Base-by-base conservation (phyloP, 1,139 yeast genomes). In the Sporopachydermia cereana region DNA sequence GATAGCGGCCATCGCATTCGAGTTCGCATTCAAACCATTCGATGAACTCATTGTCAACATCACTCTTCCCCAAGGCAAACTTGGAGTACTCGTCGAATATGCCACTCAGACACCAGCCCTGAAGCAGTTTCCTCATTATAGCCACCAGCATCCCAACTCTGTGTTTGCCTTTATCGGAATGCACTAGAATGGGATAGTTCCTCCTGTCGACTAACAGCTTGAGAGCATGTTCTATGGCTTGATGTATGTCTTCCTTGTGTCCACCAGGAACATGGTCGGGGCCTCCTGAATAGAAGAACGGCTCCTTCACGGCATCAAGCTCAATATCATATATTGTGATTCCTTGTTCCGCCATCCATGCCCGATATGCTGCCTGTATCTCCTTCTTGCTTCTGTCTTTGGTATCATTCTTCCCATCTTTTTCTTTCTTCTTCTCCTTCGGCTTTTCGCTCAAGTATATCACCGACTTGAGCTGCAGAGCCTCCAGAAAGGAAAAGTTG, bases 151-250 rank as follows among this genome's bases (percentile, higher is more conserved):
- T 88, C 0, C 97, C 97, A 1, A 86, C 89, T 43, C 98, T 66
- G 59, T 91, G 98, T 60, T 91, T 89, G 5, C 98, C 97, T 63
- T 91, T 91, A 60, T 89, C 86, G 2, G 96, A 85, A 60, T 91
- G 97, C 16, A 91, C 75, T 48, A 91, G 68, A 29, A 89, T 77
- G 1, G 98, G 97, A 58, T 83, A 84, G 60, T 88, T 86, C 24
- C 79, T 74, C 46, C 72, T 69, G 57, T 86, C 82, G 42, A 83
- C 61, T 48, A 85, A 69, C 41, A 84, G 59, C 49, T 76, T 72
- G 45, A 89, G 66, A 0, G 94, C 86, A 23, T 67, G 61, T 18
- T 76, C 68, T 48, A 86, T 69, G 22, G 39, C 39, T 7, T 34
- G 12, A 20, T 34, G 39, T 27, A n/a, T 27, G 9, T 7, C 5